A percentile compares a stretch with the other conserved stretches of the same genome.
Conservation (phyloP, 257 asterid species). For the Solanum pinnatisectum region DNA sequence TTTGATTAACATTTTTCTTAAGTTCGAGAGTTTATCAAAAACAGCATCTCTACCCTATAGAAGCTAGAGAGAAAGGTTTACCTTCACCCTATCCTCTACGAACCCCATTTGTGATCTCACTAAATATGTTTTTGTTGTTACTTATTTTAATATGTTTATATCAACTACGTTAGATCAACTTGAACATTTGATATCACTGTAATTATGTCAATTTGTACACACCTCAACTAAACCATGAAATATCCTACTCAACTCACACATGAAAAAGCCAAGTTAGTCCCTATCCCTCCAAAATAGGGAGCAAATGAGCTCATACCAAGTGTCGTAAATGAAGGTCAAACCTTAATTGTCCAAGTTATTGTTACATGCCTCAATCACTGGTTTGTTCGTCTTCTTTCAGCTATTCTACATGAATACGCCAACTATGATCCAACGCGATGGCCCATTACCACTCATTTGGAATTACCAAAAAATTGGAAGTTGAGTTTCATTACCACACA, state of each 20-base stretch:
- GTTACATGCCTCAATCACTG: background rate
- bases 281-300: background rate
- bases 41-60: no score
- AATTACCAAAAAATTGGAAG: background rate
- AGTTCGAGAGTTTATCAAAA: no score
- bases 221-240: background rate
- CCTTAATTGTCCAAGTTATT: background rate
- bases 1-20: background rate
- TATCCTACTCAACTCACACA: background rate
- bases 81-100: background rate
- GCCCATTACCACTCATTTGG: background rate
- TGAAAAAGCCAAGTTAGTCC: background rate
- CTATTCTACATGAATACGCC: background rate
- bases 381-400: background rate
- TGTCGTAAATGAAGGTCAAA: background rate
- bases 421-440: background rate
- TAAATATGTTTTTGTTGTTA: background rate
- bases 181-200: background rate
- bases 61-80: background rate
- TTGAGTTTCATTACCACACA: background rate
- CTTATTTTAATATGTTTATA: background rate
- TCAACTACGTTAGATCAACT: background rate
- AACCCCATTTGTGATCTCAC: no score
- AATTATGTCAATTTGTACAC: background rate
- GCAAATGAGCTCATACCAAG: background rate